A percentile compares a stretch with the other conserved stretches of the same genome.
Conservation (phyloP, 2,329 filamentous ascomycete species). For the Diaporthe ampelina region DNA sequence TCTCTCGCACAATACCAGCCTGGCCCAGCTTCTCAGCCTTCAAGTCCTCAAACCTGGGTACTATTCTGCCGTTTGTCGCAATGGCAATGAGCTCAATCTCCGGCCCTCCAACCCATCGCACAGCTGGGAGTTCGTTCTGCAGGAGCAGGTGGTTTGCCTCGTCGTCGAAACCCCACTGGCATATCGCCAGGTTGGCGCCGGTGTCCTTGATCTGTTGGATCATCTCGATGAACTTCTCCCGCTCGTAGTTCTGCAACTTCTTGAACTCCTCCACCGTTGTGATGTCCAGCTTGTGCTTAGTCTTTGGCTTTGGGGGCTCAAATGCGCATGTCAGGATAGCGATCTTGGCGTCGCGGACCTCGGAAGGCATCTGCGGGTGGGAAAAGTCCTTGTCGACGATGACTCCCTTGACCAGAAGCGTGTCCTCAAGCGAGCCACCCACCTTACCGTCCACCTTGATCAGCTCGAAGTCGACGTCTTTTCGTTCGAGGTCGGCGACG, state of each 20-base stretch:
- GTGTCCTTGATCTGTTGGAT: slow-evolving; percentile 98
- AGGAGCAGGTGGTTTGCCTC: slow-evolving; percentile 98
- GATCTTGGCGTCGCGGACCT: slow-evolving; percentile 95
- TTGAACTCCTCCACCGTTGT: slow-evolving; percentile 98
- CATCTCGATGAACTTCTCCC: slow-evolving; percentile 98
- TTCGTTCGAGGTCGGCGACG: slow-evolving; percentile 94
- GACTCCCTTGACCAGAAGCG: slow-evolving; percentile 94
- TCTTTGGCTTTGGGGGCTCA: slow-evolving; percentile 99
- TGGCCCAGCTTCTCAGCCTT: slow-evolving; percentile 90
- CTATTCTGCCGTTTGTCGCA: slow-evolving; percentile 97
- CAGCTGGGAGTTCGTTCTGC: slow-evolving; percentile 95
- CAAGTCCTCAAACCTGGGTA: slow-evolving; percentile 96
- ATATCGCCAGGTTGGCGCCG: slow-evolving; percentile 96
- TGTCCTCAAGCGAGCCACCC: slow-evolving; percentile 92
- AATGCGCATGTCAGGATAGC: slow-evolving; percentile 98
- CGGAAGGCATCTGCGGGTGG: slow-evolving; percentile 97
- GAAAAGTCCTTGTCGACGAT: slow-evolving; percentile 99
- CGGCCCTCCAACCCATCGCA: slow-evolving; percentile 97
- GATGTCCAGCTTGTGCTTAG: slow-evolving; percentile 99
- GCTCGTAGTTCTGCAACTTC: slow-evolving; percentile 95
- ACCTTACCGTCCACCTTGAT: slow-evolving; percentile 99
- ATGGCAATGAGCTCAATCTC: slow-evolving; percentile 99
- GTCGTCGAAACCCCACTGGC: slow-evolving; percentile 99
- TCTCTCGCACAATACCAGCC: slow-evolving; percentile 91
- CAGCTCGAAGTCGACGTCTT: slow-evolving; percentile 98